Evolutionary conservation across 257 asterid genomes (phyloP).

Genomic region (Plantago elongata): DNA sequence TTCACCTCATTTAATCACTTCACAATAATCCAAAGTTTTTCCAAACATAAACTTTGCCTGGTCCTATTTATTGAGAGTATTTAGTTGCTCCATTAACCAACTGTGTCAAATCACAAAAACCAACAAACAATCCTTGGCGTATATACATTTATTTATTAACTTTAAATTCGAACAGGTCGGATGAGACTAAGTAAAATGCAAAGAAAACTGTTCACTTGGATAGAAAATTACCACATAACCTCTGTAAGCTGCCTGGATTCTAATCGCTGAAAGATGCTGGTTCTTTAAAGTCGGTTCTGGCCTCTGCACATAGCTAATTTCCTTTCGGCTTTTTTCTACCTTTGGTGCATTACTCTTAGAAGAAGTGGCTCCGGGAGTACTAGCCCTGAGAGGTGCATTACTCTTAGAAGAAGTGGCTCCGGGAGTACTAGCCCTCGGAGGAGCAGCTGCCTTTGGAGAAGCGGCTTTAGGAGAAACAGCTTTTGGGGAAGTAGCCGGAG

Average conservation of each 20-base stretch:
- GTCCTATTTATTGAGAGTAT: no score
- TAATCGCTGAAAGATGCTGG: slow-evolving; percentile 61
- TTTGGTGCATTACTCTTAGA: slow-evolving; percentile 25
- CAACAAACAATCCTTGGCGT: no score
- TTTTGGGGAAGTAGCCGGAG: slow-evolving; percentile 39
- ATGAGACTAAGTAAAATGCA: neutral
- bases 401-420: slow-evolving; percentile 23
- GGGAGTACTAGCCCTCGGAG: slow-evolving; percentile 34
- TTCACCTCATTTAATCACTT: no score
- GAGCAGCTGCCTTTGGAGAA: slow-evolving; percentile 25
- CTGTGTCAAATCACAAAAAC: no score
- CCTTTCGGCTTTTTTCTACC: slow-evolving; percentile 38
- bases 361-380: slow-evolving; percentile 34
- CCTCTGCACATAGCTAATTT: slow-evolving; percentile 41
- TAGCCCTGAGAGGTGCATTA: slow-evolving; percentile 21
- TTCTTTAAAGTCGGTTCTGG: slow-evolving; percentile 58
- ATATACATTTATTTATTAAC: neutral
- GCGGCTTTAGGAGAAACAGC: slow-evolving; percentile 24
- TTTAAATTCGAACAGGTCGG: neutral
- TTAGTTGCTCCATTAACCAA: no score
- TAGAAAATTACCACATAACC: slow-evolving; percentile 70
- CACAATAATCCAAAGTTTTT: no score
- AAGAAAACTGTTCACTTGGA: neutral
- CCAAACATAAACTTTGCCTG: no score
- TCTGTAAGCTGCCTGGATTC: slow-evolving; percentile 78